Conservation (phyloP, 2,329 filamentous ascomycete species). For the Fusarium duplospermum region DNA sequence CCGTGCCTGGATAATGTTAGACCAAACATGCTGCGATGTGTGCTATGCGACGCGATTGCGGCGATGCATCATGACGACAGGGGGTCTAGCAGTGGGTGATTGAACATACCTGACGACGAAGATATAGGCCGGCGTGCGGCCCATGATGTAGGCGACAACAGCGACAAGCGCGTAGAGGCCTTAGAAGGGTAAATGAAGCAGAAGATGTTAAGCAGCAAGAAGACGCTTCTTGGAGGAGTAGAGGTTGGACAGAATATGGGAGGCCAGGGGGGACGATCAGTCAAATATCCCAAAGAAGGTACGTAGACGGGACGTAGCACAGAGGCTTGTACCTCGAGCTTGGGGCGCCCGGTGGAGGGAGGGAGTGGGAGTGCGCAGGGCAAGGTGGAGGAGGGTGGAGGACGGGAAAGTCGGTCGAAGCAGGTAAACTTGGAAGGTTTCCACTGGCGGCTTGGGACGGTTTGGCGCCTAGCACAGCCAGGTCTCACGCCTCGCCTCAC, state of each 20-base stretch:
- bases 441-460: slow-evolving; percentile 20
- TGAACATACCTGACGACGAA: slow-evolving; percentile 57
- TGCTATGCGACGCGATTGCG: slow-evolving; percentile 31
- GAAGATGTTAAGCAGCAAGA: slow-evolving; percentile 1
- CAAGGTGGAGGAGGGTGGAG: slow-evolving; percentile 2
- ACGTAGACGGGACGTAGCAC: slow-evolving; percentile 19
- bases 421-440: slow-evolving; percentile 19
- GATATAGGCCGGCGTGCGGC: slow-evolving; percentile 56
- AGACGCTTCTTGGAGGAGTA: slow-evolving; percentile 22
- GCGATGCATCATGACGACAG: slow-evolving; percentile 40
- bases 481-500: slow-evolving; percentile 1
- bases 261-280: slow-evolving; percentile 30
- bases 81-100: slow-evolving; percentile 25
- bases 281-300: slow-evolving; percentile 31
- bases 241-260: slow-evolving; percentile 32
- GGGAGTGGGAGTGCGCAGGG: not conserved
- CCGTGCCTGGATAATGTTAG: slow-evolving; percentile 74
- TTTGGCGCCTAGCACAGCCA: slow-evolving; percentile 13
- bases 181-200: slow-evolving; percentile 8
- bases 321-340: slow-evolving; percentile 27
- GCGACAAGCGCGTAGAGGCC: slow-evolving; percentile 3
- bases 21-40: not conserved
- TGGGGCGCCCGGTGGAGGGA: slow-evolving; percentile 12
- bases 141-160: slow-evolving; percentile 48
- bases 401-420: slow-evolving; percentile 1